Base-by-base conservation (phyloP, 2,329 filamentous ascomycete genomes). In the Aspergillus transmontanensis region DNA sequence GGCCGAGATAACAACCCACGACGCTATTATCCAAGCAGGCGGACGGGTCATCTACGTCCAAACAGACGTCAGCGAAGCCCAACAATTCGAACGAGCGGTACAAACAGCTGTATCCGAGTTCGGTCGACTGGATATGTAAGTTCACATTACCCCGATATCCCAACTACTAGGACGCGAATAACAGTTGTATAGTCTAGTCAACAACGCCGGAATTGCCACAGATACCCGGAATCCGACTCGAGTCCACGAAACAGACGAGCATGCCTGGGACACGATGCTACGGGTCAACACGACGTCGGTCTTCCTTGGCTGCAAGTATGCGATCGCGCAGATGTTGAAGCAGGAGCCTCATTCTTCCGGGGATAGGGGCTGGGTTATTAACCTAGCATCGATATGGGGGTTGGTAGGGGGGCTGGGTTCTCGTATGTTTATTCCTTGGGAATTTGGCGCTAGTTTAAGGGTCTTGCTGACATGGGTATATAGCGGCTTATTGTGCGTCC, bases 131-230 rank as follows among this genome's bases (percentile, higher is more conserved):
- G 80, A 83, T 66, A 78, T 84, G 80, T 82, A 72, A 19, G 60
- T 36, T 66, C 74, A 34, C 7, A 36, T 14, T 43, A 26, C 19
- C 7, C 12, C 14, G 73, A 2, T 86, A 80, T 73, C 80, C 86
- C 39, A 59, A 30, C 6, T 14, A n/a, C 39, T n/a, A 10, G 39
- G 9, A 62, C 61, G 6, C 30, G 3, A 67, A 69, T 60, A 60
- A 55, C 6, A 59, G 78, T 46, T 80, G 80, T 58, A 64, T 66
- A 12, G 73, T 74, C 4, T 84, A 56, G 80, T 82, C 50, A 83
- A 83, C 60, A 83, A 83, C 65, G 83, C 85, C 0, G 86, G 86
- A 0, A 80, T 87, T 1, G 77, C 74, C 0, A 51, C 79, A 5
- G 82, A 81, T 63, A 71, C 73, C 6, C 71, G 60, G 2, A 63